phyloP scores from a whole-genome alignment of 257 asterid genomes.

The Galeopsis tetrahit region DNA sequence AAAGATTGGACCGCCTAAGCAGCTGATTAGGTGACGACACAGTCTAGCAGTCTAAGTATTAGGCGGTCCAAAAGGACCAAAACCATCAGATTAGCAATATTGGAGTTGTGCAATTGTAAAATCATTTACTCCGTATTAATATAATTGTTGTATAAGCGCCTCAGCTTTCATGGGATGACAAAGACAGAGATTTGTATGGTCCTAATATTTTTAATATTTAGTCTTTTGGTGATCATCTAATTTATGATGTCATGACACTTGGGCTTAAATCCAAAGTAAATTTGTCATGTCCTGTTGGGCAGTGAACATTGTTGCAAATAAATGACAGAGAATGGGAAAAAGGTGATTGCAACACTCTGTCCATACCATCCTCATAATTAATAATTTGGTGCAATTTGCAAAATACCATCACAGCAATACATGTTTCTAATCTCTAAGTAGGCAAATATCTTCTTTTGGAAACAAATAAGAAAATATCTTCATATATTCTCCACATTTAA shows the following conservation, averaged over 20 bases:
- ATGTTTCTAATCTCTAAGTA: background rate
- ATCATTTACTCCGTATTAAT: no score
- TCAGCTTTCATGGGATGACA: no score
- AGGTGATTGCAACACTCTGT: constrained; percentile 26
- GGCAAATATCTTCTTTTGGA: constrained; percentile 22
- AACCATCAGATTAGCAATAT: no score
- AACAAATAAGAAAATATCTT: background rate
- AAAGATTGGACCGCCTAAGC: no score
- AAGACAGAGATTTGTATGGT: constrained; percentile 3
- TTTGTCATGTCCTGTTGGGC: constrained; percentile 25
- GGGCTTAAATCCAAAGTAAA: constrained; percentile 15
- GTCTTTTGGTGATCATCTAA: background rate
- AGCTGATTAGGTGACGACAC: no score
- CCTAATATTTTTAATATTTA: background rate
- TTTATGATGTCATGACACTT: background rate
- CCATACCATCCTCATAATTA: constrained; percentile 29
- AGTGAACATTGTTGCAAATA: constrained; percentile 5
- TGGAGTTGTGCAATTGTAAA: no score
- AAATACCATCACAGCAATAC: constrained; percentile 9
- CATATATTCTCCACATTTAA: background rate
- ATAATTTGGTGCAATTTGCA: constrained; percentile 20
- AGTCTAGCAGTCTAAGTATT: no score
- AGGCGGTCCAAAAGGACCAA: no score
- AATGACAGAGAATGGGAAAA: background rate
- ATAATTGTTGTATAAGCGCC: no score